Evolutionary conservation across 2,329 filamentous ascomycete species (phyloP).

Genomic region (Rhynchosporium graminicola): DNA sequence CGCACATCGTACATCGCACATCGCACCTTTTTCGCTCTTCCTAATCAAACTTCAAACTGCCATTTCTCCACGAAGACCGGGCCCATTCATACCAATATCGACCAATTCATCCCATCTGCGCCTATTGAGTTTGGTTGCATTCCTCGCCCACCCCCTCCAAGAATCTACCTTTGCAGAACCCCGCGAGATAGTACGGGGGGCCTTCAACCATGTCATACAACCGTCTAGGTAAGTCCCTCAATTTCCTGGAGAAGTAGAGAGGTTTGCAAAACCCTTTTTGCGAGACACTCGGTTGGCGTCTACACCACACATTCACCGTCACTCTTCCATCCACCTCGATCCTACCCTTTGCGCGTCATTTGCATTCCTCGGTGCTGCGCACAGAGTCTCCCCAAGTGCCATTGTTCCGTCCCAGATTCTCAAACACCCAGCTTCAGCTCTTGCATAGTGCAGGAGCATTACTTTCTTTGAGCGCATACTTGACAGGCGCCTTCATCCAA

Average conservation of each 20-base stretch:
- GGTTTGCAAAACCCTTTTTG: slow-evolving; percentile 17
- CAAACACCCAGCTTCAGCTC: slow-evolving; percentile 22
- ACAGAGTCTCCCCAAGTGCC: slow-evolving; percentile 24
- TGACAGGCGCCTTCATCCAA: slow-evolving; percentile 23
- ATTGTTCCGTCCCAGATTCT: slow-evolving; percentile 7
- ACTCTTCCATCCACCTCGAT: not conserved
- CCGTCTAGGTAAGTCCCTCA: slow-evolving; percentile 62
- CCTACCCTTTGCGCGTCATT: slow-evolving; percentile 10
- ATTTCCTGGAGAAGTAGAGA: slow-evolving; percentile 22
- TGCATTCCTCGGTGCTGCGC: slow-evolving; percentile 22
- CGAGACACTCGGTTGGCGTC: slow-evolving; percentile 10
- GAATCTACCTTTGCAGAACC: slow-evolving; percentile 18
- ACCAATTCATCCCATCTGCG: slow-evolving; percentile 6
- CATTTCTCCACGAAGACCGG: not conserved
- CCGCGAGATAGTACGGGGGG: slow-evolving; percentile 4
- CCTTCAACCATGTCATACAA: slow-evolving; percentile 65
- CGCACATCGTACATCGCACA: not conserved
- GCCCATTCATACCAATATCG: not conserved
- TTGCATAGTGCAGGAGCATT: slow-evolving; percentile 33
- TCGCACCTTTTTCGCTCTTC: not conserved
- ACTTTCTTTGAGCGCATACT: slow-evolving; percentile 17
- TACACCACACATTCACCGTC: slow-evolving; percentile 7
- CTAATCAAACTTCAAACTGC: not conserved
- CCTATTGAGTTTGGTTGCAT: slow-evolving; percentile 12
- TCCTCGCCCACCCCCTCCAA: slow-evolving; percentile 14